Evolutionary conservation across 768 basidiomycete species (phyloP).

Genomic region (Macrolepiota fuliginosa): DNA sequence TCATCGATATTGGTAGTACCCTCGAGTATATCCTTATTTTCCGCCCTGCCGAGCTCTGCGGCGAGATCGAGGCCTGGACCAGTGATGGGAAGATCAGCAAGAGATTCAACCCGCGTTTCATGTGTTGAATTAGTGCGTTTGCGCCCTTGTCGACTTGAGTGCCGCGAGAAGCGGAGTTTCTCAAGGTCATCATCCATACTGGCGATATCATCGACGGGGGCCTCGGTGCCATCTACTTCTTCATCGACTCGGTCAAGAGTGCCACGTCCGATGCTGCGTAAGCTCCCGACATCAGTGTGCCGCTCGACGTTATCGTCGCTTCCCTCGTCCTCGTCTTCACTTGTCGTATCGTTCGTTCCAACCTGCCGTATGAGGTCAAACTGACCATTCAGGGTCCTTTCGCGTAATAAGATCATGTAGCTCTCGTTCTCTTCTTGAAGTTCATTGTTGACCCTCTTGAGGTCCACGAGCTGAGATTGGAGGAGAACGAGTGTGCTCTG

Average conservation of each 20-base stretch:
- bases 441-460: constrained; percentile 84
- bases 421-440: constrained; percentile 96
- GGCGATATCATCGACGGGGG: constrained; percentile 29
- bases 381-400: constrained; percentile 88
- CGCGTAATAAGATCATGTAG: constrained; percentile 90
- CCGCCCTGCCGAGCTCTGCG: constrained; percentile 87
- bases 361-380: constrained; percentile 76
- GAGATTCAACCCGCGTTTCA: constrained; percentile 71
- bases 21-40: constrained; percentile 79
- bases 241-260: constrained; percentile 66
- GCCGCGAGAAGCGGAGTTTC: constrained; percentile 39
- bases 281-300: constrained; percentile 50
- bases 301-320: constrained; percentile 39
- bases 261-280: constrained; percentile 55
- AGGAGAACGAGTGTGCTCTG: constrained; percentile 83
- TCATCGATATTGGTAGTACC: constrained; percentile 55
- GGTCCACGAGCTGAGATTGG: constrained; percentile 80
- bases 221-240: constrained; percentile 43
- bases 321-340: constrained; percentile 38
- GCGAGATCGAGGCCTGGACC: constrained; percentile 89
- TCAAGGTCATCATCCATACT: constrained; percentile 29
- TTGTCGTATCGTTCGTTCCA: constrained; percentile 38
- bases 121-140: constrained; percentile 53
- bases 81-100: constrained; percentile 83
- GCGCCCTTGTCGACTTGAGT: constrained; percentile 42